Percentiles rank a stretch among this genome's conserved stretches.
phyloP scores from a whole-genome alignment of 31 red algal species.

The Odonthalia washingtoniensis region DNA sequence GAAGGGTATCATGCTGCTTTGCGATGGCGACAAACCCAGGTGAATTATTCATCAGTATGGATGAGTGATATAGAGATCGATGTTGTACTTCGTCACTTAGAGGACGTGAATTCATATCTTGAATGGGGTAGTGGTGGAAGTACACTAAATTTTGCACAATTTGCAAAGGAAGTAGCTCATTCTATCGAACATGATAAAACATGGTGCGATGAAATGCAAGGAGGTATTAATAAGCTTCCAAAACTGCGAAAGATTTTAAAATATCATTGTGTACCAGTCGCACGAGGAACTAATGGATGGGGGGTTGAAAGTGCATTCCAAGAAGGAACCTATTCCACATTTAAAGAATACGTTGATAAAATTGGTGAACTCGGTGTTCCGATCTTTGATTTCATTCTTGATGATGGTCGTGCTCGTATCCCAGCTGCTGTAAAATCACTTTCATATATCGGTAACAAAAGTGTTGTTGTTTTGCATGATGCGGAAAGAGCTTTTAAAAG shows the following conservation, averaged over 20 bases:
- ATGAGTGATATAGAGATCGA: slow-evolving; percentile 37
- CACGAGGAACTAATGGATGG: slow-evolving; percentile 52
- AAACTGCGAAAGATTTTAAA: slow-evolving; percentile 14
- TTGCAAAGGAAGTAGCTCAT: slow-evolving; percentile 18
- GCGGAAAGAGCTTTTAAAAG: slow-evolving; percentile 19
- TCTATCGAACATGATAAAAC: slow-evolving; percentile 45
- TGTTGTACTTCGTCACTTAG: slow-evolving; percentile 38
- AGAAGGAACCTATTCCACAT: slow-evolving; percentile 47
- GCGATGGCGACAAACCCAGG: neutral
- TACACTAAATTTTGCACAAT: slow-evolving; percentile 50
- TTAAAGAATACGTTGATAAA: slow-evolving; percentile 52
- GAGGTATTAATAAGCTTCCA: neutral
- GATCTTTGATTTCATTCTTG: slow-evolving; percentile 54
- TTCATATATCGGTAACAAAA: slow-evolving; percentile 45
- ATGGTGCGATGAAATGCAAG: slow-evolving; percentile 27
- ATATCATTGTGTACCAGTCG: slow-evolving; percentile 43
- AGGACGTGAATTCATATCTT: slow-evolving; percentile 1
- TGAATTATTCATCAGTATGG: slow-evolving; percentile 23
- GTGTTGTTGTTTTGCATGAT: slow-evolving; percentile 63
- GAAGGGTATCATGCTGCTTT: neutral
- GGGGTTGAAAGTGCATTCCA: slow-evolving; percentile 28
- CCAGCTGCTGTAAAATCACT: slow-evolving; percentile 58
- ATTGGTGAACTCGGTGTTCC: slow-evolving; percentile 30
- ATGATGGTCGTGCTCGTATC: slow-evolving; percentile 61
- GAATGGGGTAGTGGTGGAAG: slow-evolving; percentile 64